phyloP scores from a whole-genome alignment of 2,329 filamentous ascomycete genomes.

The Tolypocladium amazonense region DNA sequence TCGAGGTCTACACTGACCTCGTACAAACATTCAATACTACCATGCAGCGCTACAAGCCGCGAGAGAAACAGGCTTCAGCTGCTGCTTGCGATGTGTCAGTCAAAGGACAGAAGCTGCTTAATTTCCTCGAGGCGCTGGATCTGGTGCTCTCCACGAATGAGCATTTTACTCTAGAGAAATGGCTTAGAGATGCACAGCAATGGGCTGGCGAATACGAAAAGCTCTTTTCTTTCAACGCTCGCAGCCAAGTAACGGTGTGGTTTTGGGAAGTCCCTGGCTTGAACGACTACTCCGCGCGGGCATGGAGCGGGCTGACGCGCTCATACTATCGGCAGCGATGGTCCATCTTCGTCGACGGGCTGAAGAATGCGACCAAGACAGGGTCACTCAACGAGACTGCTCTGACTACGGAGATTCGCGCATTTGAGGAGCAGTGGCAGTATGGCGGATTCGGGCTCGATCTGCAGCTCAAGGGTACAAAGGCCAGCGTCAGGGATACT shows the following conservation, averaged over 20 bases:
- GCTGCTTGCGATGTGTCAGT: background rate
- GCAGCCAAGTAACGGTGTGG: conserved; percentile 41
- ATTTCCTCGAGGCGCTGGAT: conserved; percentile 27
- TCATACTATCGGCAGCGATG: conserved; percentile 36
- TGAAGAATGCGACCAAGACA: background rate
- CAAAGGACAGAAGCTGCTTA: conserved; percentile 18
- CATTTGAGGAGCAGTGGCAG: conserved; percentile 1
- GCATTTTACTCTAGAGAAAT: conserved; percentile 29
- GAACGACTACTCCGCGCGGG: conserved; percentile 37
- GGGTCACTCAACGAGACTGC: background rate
- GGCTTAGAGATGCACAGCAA: conserved; percentile 26
- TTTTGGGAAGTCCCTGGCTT: conserved; percentile 21
- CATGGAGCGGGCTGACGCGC: conserved; percentile 34
- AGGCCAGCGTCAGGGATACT: background rate
- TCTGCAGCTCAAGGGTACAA: background rate
- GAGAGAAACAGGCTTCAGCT: background rate
- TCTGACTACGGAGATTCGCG: background rate
- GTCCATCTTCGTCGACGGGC: conserved; percentile 28
- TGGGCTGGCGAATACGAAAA: conserved; percentile 13
- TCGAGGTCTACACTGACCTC: conserved; percentile 24
- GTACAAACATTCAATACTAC: conserved; percentile 16
- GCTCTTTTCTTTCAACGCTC: conserved; percentile 33
- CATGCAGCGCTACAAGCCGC: conserved; percentile 10
- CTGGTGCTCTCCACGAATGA: conserved; percentile 27
- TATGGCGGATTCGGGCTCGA: background rate